phyloP scores from a whole-genome alignment of 371 early-diverging fungal species.

The Syncephalastrum monosporum region DNA sequence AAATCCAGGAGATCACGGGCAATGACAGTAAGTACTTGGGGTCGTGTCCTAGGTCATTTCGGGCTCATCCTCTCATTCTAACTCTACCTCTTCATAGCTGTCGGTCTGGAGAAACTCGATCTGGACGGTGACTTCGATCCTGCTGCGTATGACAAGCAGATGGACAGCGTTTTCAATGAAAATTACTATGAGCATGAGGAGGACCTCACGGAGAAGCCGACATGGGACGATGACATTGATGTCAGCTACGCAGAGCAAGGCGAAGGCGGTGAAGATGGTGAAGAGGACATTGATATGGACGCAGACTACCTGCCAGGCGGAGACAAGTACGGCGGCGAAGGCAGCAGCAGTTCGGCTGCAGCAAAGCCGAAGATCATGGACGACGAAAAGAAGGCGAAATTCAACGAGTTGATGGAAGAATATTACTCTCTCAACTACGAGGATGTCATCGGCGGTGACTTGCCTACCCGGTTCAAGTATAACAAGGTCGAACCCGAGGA shows the following conservation, averaged over 20 bases:
- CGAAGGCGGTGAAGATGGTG: slow-evolving; percentile 22
- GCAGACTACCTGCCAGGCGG: slow-evolving; percentile 85
- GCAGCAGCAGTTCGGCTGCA: background rate
- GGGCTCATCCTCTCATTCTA: background rate
- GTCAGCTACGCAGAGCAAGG: slow-evolving; percentile 21
- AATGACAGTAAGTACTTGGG: slow-evolving; percentile 41
- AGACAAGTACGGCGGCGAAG: slow-evolving; percentile 36
- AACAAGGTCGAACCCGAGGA: slow-evolving; percentile 68
- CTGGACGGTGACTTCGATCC: slow-evolving; percentile 92
- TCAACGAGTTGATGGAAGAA: slow-evolving; percentile 78
- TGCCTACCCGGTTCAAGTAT: slow-evolving; percentile 92
- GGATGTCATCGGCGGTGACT: slow-evolving; percentile 88
- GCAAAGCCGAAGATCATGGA: slow-evolving; percentile 24
- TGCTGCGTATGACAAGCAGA: slow-evolving; percentile 75
- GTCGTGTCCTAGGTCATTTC: background rate
- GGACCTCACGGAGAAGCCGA: slow-evolving; percentile 67
- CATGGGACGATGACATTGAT: slow-evolving; percentile 82
- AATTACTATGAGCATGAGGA: slow-evolving; percentile 58
- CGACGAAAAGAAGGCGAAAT: slow-evolving; percentile 21
- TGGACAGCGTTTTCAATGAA: slow-evolving; percentile 78
- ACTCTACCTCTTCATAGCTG: slow-evolving; percentile 19
- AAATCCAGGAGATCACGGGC: slow-evolving; percentile 87
- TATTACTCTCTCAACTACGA: slow-evolving; percentile 92
- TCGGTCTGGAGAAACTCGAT: slow-evolving; percentile 79
- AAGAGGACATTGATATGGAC: slow-evolving; percentile 81